Evolutionary conservation across 257 asterid species (phyloP).

Genomic region (Solanum piurae): DNA sequence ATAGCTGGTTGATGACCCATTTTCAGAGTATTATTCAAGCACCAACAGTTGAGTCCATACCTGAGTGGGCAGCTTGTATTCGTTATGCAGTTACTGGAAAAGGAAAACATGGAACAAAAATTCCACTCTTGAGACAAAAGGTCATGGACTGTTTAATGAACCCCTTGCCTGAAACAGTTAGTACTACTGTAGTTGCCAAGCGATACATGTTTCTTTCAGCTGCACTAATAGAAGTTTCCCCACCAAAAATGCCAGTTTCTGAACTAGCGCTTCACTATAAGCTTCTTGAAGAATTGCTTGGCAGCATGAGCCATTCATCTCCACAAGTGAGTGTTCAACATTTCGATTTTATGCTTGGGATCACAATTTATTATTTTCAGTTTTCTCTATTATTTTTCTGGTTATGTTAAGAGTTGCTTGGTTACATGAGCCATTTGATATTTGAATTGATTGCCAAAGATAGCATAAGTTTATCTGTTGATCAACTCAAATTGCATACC

Average conservation of each 20-base stretch:
- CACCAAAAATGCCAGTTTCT: conserved; percentile 59
- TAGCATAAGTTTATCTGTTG: background rate
- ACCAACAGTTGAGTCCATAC: conserved; percentile 87
- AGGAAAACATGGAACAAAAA: conserved; percentile 75
- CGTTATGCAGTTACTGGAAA: conserved; percentile 97
- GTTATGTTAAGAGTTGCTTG: background rate
- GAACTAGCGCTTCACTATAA: conserved; percentile 58
- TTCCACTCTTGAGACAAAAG: conserved; percentile 71
- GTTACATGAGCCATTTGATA: background rate
- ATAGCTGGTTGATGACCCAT: conserved; percentile 73
- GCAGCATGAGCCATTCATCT: conserved; percentile 89
- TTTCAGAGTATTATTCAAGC: conserved; percentile 67
- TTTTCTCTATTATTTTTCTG: background rate
- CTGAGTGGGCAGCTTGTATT: conserved; percentile 91
- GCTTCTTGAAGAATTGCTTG: conserved; percentile 80
- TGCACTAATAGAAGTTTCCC: conserved; percentile 74
- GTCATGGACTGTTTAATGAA: conserved; percentile 83
- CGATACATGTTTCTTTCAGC: conserved; percentile 93
- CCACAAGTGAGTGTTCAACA: conserved; percentile 64
- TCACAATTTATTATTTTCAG: background rate
- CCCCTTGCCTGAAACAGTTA: conserved; percentile 65
- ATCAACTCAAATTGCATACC: background rate
- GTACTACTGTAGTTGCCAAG: conserved; percentile 77
- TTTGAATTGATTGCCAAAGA: background rate
- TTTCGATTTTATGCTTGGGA: background rate